Base-by-base conservation (phyloP, 768 basidiomycete species). In the Hypholoma fasciculare region DNA sequence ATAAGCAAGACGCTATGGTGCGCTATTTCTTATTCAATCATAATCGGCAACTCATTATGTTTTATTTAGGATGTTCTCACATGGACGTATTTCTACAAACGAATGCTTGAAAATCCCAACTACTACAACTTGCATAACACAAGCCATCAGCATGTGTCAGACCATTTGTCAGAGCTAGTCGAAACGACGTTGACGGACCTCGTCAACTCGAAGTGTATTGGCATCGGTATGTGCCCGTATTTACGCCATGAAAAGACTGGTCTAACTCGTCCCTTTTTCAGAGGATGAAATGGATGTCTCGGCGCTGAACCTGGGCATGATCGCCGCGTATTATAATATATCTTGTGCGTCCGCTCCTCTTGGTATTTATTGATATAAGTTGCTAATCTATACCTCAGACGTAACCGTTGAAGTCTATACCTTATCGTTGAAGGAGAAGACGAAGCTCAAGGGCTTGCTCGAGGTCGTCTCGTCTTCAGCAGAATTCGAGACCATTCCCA, bases 391-490 rank as follows among this genome's bases (percentile, higher is more conserved):
- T 56, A 3, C 52, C 57, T 48, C 67, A 89, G 94, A 97, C 72
- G 91, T 96, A 57, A 98, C 95, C 6, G 93, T 98, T 52, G 97
- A 98, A 75, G 96, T 97, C 44, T 98, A 97, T 75, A 94, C 90
- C 7, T 79, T 95, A 49, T 99, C 97, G 4, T 79, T 98, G 59
- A 97, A 95, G 69, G 95, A 98, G 70, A 87, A 90, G 20, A 99
- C 96, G 17, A 99, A 98, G 74, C 86, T 98, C 68, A 96, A 96
- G 76, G 96, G 96, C 39, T 76, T 98, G 7, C 83, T 98, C 37
- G 97, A 99, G 73, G 96, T 98, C 49, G 92, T 99, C 6, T 94
- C 96, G 0, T 97, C 96, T 0, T 96, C 97, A 0, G 91, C 94
- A 30, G 97, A 98, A 69, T 99, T 98, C 71, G 97, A 99, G 71